phyloP scores from a whole-genome alignment of 441 rosid species.

The Breynia disticha region DNA sequence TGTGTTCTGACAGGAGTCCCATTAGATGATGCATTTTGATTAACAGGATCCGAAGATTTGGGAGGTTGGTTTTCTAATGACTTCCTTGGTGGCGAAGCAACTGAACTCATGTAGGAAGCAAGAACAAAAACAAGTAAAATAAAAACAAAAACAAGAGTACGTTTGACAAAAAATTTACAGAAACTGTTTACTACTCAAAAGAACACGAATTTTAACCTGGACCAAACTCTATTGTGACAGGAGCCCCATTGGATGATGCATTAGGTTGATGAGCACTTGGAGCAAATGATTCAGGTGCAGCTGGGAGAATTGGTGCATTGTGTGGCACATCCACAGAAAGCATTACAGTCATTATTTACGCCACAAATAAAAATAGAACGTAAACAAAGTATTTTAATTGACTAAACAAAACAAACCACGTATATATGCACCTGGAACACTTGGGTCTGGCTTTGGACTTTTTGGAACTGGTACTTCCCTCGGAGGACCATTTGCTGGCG shows the following conservation, averaged over 20 bases:
- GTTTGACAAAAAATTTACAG: not conserved
- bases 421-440: slow-evolving; percentile 28
- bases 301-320: no score
- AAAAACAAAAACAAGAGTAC: not conserved
- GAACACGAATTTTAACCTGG: slow-evolving; percentile 17
- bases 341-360: no score
- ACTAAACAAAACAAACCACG: slow-evolving; percentile 19
- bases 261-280: slow-evolving; percentile 18
- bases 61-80: not conserved
- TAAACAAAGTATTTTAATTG: not conserved
- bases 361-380: not conserved
- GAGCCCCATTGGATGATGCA: slow-evolving; percentile 16
- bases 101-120: not conserved
- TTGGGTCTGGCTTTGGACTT: slow-evolving; percentile 28
- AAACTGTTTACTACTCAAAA: not conserved
- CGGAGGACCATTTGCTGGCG: slow-evolving; percentile 23
- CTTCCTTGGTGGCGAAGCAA: not conserved
- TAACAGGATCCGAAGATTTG: slow-evolving; percentile 3
- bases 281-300: not conserved
- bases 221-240: slow-evolving; percentile 24
- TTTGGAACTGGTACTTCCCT: slow-evolving; percentile 25
- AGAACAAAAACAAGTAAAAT: not conserved
- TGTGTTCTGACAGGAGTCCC: slow-evolving; percentile 21
- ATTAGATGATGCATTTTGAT: slow-evolving; percentile 18
- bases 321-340: no score